A percentile compares a stretch with the other conserved stretches of the same genome.
Conservation (phyloP, 2,329 filamentous ascomycete species). For the Xylariaceae sp. region DNA sequence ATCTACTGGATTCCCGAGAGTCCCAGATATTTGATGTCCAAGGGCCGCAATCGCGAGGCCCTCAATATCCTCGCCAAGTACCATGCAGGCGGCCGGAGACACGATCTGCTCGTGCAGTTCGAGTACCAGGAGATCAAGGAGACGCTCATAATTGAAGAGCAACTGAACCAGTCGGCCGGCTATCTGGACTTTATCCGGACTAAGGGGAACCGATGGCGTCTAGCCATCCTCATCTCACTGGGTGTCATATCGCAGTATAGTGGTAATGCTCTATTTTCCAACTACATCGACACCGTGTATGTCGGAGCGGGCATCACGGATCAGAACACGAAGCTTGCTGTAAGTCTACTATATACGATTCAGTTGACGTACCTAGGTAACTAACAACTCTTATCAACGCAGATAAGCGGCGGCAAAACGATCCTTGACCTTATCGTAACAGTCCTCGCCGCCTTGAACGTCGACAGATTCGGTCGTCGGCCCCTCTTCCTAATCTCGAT, state of each 20-base stretch:
- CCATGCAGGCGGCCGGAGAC: conserved; percentile 55
- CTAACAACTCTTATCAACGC: not conserved
- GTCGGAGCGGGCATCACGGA: conserved; percentile 54
- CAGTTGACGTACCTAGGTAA: not conserved
- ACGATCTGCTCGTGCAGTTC: conserved; percentile 58
- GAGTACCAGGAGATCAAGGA: conserved; percentile 63
- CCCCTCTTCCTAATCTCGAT: conserved; percentile 49
- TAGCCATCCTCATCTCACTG: conserved; percentile 57
- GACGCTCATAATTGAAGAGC: conserved; percentile 54
- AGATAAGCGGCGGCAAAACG: conserved; percentile 51
- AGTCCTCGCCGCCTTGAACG: conserved; percentile 45
- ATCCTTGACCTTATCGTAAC: conserved; percentile 55
- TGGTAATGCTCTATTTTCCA: conserved; percentile 62
- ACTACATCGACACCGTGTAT: conserved; percentile 61
- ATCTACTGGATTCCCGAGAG: conserved; percentile 66
- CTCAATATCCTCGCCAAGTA: conserved; percentile 56
- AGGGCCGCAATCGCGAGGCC: conserved; percentile 59
- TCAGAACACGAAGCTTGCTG: conserved; percentile 51
- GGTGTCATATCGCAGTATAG: conserved; percentile 64
- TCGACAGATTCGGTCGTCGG: conserved; percentile 47
- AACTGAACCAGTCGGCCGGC: conserved; percentile 42
- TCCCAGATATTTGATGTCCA: conserved; percentile 59
- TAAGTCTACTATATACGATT: conserved; percentile 22
- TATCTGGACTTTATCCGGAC: conserved; percentile 59
- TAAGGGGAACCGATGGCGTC: conserved; percentile 58